Base-by-base conservation (phyloP, 768 basidiomycete genomes). In the Lactarius trivialis region DNA sequence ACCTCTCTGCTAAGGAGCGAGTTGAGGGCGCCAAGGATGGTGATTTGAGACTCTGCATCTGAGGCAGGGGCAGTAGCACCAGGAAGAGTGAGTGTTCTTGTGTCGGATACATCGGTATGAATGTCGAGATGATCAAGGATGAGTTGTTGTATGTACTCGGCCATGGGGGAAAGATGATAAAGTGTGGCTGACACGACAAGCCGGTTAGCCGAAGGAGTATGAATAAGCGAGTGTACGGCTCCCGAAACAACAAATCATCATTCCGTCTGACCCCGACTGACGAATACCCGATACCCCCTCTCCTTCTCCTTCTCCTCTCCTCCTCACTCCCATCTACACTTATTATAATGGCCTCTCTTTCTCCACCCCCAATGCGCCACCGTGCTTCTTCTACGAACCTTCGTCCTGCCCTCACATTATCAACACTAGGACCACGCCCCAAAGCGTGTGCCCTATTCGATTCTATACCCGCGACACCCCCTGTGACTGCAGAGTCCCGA, bases 21-120 rank as follows among this genome's bases (percentile, higher is more conserved):
- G 76, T 97, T 98, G 68, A 99, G 78, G 2, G 91, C 94, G 66
- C 92, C 93, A 52, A 95, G 86, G 68, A 98, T 83, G 56, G 79
- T 78, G 67, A 87, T 86, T 78, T 98, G 96, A 60, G 82, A 84
- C 71, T 93, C 91, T 72, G 85, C 82, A 55, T 83, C 79, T 7
- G 78, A 73, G 2, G 89, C 86, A 39, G 80, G 77, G 26, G 76
- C 72, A 28, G 76, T 72, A 69, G 85, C 77, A 15, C 85, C 88
- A 14, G 90, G 89, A 56, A 93, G 75, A 45, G 79, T 73, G 26
- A 93, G 79, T 34, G 77, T 70, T 65, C 91, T 79, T 6, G 91
- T 87, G 70, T 94, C 91, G 26, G 79, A 68, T 64, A 94, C 86
- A 5, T 71, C 72, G 0, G 76, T 76, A 19, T 81, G 68, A 6